Conservation (phyloP, 2,329 filamentous ascomycete species). For the Incumbomyces delicatus region DNA sequence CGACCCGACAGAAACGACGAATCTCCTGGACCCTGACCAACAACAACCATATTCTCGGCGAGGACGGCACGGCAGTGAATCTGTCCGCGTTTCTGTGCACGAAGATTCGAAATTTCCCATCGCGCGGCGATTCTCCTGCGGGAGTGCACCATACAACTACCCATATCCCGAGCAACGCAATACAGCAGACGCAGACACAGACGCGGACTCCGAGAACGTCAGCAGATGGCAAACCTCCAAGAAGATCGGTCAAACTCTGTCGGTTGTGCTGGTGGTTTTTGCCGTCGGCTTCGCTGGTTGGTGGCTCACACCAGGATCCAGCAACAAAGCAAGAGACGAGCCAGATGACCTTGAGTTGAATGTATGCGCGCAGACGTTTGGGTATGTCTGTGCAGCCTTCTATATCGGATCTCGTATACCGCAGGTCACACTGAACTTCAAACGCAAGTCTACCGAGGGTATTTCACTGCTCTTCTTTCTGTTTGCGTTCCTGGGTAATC, state of each 20-base stretch:
- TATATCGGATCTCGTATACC: slow-evolving; percentile 86
- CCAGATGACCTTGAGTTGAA: slow-evolving; percentile 53
- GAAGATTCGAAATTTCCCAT: too few species aligned
- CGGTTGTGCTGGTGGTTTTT: slow-evolving; percentile 68
- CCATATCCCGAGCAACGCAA: too few species aligned
- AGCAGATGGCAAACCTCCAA: slow-evolving; percentile 36
- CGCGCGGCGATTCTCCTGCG: too few species aligned
- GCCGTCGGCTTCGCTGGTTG: slow-evolving; percentile 76
- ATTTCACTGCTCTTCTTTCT: slow-evolving; percentile 92
- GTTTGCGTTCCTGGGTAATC: slow-evolving; percentile 89
- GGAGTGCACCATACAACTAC: too few species aligned
- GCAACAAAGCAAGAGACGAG: slow-evolving; percentile 10
- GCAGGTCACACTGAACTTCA: slow-evolving; percentile 84
- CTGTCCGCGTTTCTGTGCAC: too few species aligned
- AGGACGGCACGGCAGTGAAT: too few species aligned
- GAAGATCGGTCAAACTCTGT: slow-evolving; percentile 60
- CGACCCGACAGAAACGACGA: slow-evolving; percentile 12
- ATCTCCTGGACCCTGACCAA: slow-evolving; percentile 18
- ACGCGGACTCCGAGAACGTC: slow-evolving; percentile 39
- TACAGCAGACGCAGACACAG: slow-evolving; percentile 61
- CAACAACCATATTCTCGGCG: slow-evolving; percentile 58
- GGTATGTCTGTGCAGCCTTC: slow-evolving; percentile 79
- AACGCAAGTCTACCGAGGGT: slow-evolving; percentile 85
- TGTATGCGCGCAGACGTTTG: slow-evolving; percentile 76
- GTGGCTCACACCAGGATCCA: slow-evolving; percentile 50